Conservation (phyloP, 2,329 filamentous ascomycete species). For the Cladophialophora psammophila region DNA sequence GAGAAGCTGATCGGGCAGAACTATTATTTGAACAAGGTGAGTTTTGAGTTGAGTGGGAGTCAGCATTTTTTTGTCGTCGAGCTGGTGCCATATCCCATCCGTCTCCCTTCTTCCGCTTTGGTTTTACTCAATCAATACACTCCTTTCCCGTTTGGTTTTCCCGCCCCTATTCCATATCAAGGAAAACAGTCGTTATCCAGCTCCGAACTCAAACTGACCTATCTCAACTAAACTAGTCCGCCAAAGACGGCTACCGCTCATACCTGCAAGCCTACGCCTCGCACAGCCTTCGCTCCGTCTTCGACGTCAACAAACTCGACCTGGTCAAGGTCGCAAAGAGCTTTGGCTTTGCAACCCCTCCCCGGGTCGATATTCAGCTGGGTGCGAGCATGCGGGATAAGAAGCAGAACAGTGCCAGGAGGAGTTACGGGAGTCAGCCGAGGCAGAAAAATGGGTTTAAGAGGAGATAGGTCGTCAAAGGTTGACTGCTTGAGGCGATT, state of each 20-base stretch:
- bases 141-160: constrained; percentile 15
- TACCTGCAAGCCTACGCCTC: constrained; percentile 96
- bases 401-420: constrained; percentile 67
- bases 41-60: constrained; percentile 33
- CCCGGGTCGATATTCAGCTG: constrained; percentile 78
- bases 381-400: constrained; percentile 80
- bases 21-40: constrained; percentile 91
- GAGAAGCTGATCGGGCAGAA: constrained; percentile 95
- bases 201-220: not conserved
- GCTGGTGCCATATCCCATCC: not conserved
- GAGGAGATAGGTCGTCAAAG: not conserved
- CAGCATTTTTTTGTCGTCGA: too few species aligned
- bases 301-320: constrained; percentile 82
- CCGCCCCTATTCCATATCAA: constrained; percentile 6
- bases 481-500: not conserved
- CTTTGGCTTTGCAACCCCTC: constrained; percentile 80
- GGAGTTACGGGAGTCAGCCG: constrained; percentile 81
- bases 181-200: not conserved
- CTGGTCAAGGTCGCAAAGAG: constrained; percentile 83
- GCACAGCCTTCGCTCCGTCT: constrained; percentile 81
- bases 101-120: not conserved
- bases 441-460: constrained; percentile 55
- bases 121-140: not conserved
- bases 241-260: constrained; percentile 78
- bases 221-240: constrained; percentile 51